phyloP scores from a whole-genome alignment of 495 filamentous ascomycete genomes.

The Daldinia decipiens region DNA sequence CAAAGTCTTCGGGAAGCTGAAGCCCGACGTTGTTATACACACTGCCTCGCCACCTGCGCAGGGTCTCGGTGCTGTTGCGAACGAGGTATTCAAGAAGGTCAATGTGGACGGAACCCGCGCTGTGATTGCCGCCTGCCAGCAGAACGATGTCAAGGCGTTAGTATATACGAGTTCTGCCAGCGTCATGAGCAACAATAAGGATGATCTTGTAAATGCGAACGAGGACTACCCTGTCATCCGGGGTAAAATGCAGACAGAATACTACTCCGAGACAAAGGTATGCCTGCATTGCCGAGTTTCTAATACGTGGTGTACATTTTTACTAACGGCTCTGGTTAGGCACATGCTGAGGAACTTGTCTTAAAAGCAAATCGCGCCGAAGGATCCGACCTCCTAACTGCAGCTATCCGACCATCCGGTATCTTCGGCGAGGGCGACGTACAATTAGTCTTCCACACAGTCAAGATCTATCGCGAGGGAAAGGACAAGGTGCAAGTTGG shows the following conservation, averaged over 20 bases:
- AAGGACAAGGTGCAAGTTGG: constrained; percentile 87
- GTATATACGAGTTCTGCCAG: constrained; percentile 95
- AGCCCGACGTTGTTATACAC: constrained; percentile 92
- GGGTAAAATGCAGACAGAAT: constrained; percentile 77
- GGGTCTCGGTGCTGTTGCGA: constrained; percentile 54
- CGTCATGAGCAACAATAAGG: constrained; percentile 82
- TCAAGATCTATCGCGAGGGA: constrained; percentile 70
- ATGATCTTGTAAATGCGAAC: constrained; percentile 87
- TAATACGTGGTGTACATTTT: not conserved
- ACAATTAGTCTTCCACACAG: constrained; percentile 69
- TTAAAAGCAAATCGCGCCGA: constrained; percentile 82
- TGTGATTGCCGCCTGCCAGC: constrained; percentile 78
- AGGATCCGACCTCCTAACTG: constrained; percentile 73
- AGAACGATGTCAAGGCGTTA: constrained; percentile 85
- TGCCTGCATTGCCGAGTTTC: constrained; percentile 6
- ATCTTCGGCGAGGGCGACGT: constrained; percentile 92
- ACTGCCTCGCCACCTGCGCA: constrained; percentile 81
- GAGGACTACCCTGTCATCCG: constrained; percentile 85
- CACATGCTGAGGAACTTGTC: constrained; percentile 85
- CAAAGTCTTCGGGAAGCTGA: constrained; percentile 71
- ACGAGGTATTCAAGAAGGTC: constrained; percentile 80
- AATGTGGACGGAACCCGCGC: constrained; percentile 91
- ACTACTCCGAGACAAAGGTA: constrained; percentile 92
- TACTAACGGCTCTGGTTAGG: constrained; percentile 61
- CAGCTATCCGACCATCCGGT: constrained; percentile 84